phyloP scores from a whole-genome alignment of 2,329 filamentous ascomycete species.

The Aspergillus pseudotamarii region DNA sequence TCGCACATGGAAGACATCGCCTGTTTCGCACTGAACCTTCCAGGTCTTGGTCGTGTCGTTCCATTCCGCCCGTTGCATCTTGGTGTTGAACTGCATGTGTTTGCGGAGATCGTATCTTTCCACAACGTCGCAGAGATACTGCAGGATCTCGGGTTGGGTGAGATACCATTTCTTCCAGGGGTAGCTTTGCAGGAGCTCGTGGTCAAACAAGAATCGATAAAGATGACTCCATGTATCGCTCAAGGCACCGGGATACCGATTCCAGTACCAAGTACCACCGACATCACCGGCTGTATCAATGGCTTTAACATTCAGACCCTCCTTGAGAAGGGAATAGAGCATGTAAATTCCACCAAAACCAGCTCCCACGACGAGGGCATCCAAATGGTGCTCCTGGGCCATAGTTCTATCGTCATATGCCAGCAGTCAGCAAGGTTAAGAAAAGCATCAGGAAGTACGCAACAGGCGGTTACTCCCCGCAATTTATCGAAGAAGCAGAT shows the following conservation, averaged over 20 bases:
- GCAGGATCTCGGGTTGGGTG: conserved; percentile 29
- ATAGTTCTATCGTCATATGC: background rate
- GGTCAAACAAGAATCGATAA: conserved; percentile 32
- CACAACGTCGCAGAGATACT: conserved; percentile 31
- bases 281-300: conserved; percentile 43
- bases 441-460: too few species aligned
- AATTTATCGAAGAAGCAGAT: too few species aligned
- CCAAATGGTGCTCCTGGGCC: conserved; percentile 20
- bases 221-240: conserved; percentile 39
- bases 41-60: conserved; percentile 16
- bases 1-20: conserved; percentile 2
- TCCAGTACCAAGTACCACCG: conserved; percentile 52
- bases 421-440: too few species aligned
- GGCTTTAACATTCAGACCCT: conserved; percentile 40
- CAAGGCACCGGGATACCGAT: conserved; percentile 48
- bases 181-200: conserved; percentile 23
- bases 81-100: conserved; percentile 25
- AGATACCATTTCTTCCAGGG: conserved; percentile 10
- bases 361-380: conserved; percentile 45
- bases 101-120: conserved; percentile 22
- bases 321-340: conserved; percentile 42
- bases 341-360: conserved; percentile 43
- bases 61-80: conserved; percentile 19
- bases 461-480: too few species aligned
- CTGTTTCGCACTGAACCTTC: conserved; percentile 13